Conservation (phyloP, 305 asterid species). For the Fraxinus nigra region DNA sequence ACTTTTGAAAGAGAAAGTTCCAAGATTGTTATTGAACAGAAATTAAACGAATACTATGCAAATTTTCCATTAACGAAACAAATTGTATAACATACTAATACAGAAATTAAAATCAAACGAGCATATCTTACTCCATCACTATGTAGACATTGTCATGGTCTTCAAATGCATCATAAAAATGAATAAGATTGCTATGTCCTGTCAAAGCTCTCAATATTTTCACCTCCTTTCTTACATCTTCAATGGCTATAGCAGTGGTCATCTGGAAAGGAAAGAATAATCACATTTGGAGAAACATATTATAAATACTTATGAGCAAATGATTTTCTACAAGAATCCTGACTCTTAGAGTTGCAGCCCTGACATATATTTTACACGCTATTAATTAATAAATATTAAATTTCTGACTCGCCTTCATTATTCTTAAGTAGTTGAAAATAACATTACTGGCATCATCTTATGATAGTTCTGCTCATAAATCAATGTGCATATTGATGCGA, state of each 20-base stretch:
- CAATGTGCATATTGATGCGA: neutral
- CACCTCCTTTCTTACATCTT: constrained; percentile 96
- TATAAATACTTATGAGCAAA: neutral
- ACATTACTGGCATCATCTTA: neutral
- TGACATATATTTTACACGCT: neutral
- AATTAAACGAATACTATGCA: neutral
- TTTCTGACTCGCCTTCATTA: neutral
- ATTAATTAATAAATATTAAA: neutral
- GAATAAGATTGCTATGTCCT: constrained; percentile 72
- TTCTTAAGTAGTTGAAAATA: neutral
- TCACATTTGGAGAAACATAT: constrained; percentile 10
- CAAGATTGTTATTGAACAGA: neutral
- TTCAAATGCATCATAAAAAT: constrained; percentile 82
- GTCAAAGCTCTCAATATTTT: constrained; percentile 92
- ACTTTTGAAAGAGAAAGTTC: constrained; percentile 21
- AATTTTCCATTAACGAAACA: neutral
- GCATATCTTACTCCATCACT: constrained; percentile 84
- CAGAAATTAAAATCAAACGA: constrained; percentile 4
- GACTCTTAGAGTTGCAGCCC: neutral
- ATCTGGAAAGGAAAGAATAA: constrained; percentile 43
- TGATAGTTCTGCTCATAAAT: neutral
- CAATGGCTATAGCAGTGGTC: constrained; percentile 93
- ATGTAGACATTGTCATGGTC: constrained; percentile 82
- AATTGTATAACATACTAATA: neutral
- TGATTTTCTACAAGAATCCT: constrained; percentile 2